Conservation (phyloP, 768 basidiomycete species). For the Tubosaeta sp. region DNA sequence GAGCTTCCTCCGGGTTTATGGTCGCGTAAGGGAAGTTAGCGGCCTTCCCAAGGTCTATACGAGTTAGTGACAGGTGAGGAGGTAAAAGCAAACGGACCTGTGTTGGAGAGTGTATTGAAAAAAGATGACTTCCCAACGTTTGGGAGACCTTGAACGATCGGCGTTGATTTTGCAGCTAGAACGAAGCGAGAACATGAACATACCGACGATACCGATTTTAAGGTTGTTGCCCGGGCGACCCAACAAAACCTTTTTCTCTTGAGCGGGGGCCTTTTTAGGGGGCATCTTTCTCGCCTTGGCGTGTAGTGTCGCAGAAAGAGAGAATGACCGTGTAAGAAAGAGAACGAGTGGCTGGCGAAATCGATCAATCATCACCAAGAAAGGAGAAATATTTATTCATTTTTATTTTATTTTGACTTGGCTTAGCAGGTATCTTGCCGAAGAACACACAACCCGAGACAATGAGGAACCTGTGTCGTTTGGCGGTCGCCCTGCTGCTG, state of each 20-base stretch:
- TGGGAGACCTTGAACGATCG: conserved; percentile 60
- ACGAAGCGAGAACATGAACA: conserved; percentile 22
- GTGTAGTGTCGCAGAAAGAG: conserved; percentile 33
- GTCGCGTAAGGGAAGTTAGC: conserved; percentile 97
- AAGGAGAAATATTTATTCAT: not conserved
- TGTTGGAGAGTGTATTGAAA: conserved; percentile 94
- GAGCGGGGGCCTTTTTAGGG: conserved; percentile 75
- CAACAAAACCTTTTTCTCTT: conserved; percentile 82
- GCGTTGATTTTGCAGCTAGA: not conserved
- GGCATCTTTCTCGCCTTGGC: conserved; percentile 72
- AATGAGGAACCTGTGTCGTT: conserved; percentile 15
- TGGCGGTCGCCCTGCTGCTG: conserved; percentile 17
- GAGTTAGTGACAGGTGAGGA: conserved; percentile 1
- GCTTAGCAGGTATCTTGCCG: conserved; percentile 13
- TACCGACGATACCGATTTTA: conserved; percentile 98
- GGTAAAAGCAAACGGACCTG: conserved; percentile 47
- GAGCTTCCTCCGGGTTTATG: conserved; percentile 93
- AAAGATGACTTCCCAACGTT: conserved; percentile 99
- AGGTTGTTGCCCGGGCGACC: conserved; percentile 96
- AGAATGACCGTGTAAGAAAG: conserved; percentile 28
- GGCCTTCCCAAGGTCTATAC: conserved; percentile 80
- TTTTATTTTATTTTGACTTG: conserved; percentile 2
- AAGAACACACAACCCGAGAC: not conserved
- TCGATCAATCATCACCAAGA: conserved; percentile 31
- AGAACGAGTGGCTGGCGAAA: conserved; percentile 17